Evolutionary conservation across 306 rosid species (phyloP), one percentile per base, ranked within the genome.

Genomic region (Hippophae rhamnoides): DNA sequence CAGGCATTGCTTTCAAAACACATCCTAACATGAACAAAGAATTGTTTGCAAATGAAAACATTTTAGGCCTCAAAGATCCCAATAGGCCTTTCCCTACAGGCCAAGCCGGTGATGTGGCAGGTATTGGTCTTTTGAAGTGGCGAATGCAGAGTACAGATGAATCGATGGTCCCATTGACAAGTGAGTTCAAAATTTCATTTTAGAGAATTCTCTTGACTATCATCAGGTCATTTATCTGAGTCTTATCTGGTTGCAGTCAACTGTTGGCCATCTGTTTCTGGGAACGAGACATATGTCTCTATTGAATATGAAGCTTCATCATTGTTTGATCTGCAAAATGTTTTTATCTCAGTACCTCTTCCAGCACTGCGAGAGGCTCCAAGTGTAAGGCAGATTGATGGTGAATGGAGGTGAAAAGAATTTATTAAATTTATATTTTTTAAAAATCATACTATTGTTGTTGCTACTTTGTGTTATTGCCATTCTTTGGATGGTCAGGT

Each of bases 21-120:
- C 99, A 92, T 69, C 99, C 99, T 63, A 93, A 88, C 72, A 86
- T 93, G 88, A 93, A 86, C 71, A 93, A 93, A 77, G 99, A 93
- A 58, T 69, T 93, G 63, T 93, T 93, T 72, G 77, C 97, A 61
- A 84, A 74, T 57, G 95, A 84, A 64, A 73, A 73, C 62, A 75
- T 76, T 66, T 69, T 76, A 54, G 96, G 85, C 74, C 80, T 86
- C 51, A 87, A 80, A 74, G 93, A 85, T 70, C 89, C 90, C 26
- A 82, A 78, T 57, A 81, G 99, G 73, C 95, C 97, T 64, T 92
- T 92, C 65, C 99, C 97, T 63, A 80, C 95, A 13, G 86, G 95
- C 76, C 97, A 81, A 79, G 76, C 81, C 47, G 80, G 95, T 65
- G 98, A 88, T 52, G 83, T 82, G 41, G 76, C 72, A 48, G 95